Evolutionary conservation across 176 grass and related monocot species (phyloP), one percentile per base, ranked within the genome.

Genomic region (Luzula sylvatica): DNA sequence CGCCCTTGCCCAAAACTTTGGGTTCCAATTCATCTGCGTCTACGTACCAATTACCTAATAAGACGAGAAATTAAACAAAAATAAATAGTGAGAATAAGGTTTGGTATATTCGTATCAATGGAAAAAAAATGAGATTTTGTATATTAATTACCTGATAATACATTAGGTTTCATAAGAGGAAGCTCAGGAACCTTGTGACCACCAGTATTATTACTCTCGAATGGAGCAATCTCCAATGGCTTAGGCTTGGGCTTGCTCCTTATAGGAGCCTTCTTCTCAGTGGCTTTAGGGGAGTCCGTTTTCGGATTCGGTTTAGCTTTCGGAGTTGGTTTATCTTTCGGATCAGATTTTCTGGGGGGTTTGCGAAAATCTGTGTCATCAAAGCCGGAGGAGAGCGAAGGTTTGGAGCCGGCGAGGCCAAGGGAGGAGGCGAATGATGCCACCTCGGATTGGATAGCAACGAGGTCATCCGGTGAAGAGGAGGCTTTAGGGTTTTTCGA

Each of bases 331-430:
- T 35, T 35, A 35, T 35, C 30, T 9, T 35, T 35, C 30, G 30
- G 30, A 35, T 24, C 25, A 14, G 50, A 39, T 18, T 61, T 44
- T 26, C 87, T 74, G 18, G 46, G 23, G 16, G 90, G 58, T 43
- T 74, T 96, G 49, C 84, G 77, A 56, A 96, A 89, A 26, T 89
- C 84, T 23, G 90, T 82, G n/a, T 96, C 90, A 46, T 89, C 81
- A 52, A 96, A 96, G 14, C 84, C 90, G 17, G 59, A 26, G 63
- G 83, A 17, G 49, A 29, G 42, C 13, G 72, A 72, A 22, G 70
- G 17, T n/a, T 55, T 14, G 52, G 46, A 54, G 8, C 62, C 20
- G 51, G 70, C 21, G 26, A 95, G 65, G 22, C 90, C 80, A 7
- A 95, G 90, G 18, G 90, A 82, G 7, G 84, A 88, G 47, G 77